Conservation (phyloP, 148 eudicot species). For the Camellia japonica region DNA sequence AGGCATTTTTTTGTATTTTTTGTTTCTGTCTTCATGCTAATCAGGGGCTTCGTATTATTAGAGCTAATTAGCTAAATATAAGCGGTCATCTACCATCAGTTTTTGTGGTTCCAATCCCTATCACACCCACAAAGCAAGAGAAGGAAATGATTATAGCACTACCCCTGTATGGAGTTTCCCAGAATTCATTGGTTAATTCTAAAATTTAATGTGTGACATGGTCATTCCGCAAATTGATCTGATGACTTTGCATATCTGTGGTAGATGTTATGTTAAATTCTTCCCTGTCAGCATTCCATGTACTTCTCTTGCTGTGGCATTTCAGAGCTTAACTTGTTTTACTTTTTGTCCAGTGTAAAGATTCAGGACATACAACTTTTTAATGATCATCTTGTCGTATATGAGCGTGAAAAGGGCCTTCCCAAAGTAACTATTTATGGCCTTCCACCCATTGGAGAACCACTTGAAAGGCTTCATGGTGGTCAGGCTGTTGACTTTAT, state of each 20-base stretch:
- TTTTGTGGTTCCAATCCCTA: not conserved
- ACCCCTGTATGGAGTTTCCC: not conserved
- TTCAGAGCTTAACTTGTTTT: constrained; percentile 16
- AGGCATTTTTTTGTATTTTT: not conserved
- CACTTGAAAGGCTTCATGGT: constrained; percentile 58
- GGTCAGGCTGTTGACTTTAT: constrained; percentile 65
- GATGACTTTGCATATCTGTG: not conserved
- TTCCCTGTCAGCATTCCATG: not conserved
- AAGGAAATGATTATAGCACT: not conserved
- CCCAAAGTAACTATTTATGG: constrained; percentile 49
- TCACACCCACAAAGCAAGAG: too few relatives aligned
- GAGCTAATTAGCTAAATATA: not conserved
- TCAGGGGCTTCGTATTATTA: not conserved
- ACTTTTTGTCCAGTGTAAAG: constrained; percentile 59
- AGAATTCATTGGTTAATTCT: not conserved
- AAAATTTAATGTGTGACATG: not conserved
- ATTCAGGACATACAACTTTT: constrained; percentile 66
- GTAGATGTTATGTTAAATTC: not conserved
- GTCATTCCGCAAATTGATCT: not conserved
- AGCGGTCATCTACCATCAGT: not conserved
- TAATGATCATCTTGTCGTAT: constrained; percentile 66
- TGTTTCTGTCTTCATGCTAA: not conserved
- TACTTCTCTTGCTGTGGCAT: not conserved
- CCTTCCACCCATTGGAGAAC: constrained; percentile 75
- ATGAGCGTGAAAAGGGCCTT: constrained; percentile 75